A percentile compares a stretch with the other conserved stretches of the same genome.
phyloP scores from a whole-genome alignment of 129 eudicot genomes.

The Ambrosia trifida region DNA sequence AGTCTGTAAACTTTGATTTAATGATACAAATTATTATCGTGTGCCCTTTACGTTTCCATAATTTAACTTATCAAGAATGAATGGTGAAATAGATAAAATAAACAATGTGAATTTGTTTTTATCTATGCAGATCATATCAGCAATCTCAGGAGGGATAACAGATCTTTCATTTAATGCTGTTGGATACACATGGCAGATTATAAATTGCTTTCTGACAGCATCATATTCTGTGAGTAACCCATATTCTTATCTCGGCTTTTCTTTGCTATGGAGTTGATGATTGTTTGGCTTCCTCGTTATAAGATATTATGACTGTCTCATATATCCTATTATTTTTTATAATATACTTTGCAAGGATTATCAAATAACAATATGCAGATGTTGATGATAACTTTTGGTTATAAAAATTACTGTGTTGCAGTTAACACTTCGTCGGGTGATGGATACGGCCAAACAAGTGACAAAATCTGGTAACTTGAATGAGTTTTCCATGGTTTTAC shows the following conservation, averaged over 20 bases:
- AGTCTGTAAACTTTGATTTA: background rate
- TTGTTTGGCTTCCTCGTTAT: background rate
- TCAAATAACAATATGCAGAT: background rate
- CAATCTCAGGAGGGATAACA: conserved; percentile 91
- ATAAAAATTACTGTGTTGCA: conserved; percentile 40
- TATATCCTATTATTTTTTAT: background rate
- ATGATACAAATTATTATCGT: background rate
- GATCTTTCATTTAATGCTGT: conserved; percentile 88
- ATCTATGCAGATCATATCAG: conserved; percentile 83
- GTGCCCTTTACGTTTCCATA: background rate
- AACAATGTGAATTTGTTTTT: conserved; percentile 2
- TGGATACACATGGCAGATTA: conserved; percentile 94
- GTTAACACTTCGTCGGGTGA: conserved; percentile 86
- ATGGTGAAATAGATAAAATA: background rate
- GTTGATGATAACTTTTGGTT: background rate
- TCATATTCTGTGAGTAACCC: conserved; percentile 86
- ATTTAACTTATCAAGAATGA: conserved; percentile 5
- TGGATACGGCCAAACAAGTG: conserved; percentile 97
- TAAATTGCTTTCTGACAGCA: conserved; percentile 93
- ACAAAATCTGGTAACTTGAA: conserved; percentile 89
- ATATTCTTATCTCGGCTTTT: background rate
- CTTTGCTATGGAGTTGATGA: conserved; percentile 15
- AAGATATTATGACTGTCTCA: background rate
- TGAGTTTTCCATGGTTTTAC: conserved; percentile 95
- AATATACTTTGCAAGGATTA: background rate